These are phyloP conservation scores for Alternaria panax DNA, from an alignment of 2,329 filamentous ascomycete species.

Conservation along the genomic window DNA sequence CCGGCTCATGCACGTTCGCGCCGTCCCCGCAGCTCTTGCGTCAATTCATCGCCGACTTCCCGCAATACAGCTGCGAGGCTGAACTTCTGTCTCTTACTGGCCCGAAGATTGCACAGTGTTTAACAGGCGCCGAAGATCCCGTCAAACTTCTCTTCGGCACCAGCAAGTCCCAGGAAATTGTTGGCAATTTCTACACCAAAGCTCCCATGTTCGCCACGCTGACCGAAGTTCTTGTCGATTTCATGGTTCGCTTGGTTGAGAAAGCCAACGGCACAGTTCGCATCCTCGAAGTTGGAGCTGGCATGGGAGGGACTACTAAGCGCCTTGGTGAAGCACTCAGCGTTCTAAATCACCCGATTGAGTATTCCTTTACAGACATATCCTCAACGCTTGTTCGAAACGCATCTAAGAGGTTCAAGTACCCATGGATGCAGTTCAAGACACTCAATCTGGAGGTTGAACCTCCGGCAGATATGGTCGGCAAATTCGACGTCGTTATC, in stretches of 20 bases:
- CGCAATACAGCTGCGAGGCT: constrained; percentile 19
- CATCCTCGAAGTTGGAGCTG: constrained; percentile 52
- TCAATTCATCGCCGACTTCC: constrained; percentile 11
- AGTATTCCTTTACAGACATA: constrained; percentile 54
- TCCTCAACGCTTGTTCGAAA: constrained; percentile 48
- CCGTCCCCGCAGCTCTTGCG: constrained; percentile 2
- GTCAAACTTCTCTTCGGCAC: constrained; percentile 25
- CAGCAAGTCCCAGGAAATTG: constrained; percentile 11
- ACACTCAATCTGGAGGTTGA: constrained; percentile 37
- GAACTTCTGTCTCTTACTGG: constrained; percentile 20
- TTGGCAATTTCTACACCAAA: constrained; percentile 25
- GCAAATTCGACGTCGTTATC: constrained; percentile 21
- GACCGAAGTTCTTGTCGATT: constrained; percentile 21
- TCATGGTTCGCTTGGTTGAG: constrained; percentile 10
- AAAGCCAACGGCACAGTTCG: constrained; percentile 18
- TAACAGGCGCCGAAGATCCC: constrained; percentile 19
- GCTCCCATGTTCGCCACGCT: constrained; percentile 27
- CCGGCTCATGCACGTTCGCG: neutral
- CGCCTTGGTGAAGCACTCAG: constrained; percentile 17
- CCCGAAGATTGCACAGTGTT: constrained; percentile 19
- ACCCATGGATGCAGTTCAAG: constrained; percentile 43
- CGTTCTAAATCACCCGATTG: constrained; percentile 21
- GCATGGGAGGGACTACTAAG: constrained; percentile 50
- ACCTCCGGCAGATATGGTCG: constrained; percentile 1
- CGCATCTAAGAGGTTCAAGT: constrained; percentile 39